Base-by-base conservation (phyloP, 139 green algal species). In the Tetratostichococcus sp. region DNA sequence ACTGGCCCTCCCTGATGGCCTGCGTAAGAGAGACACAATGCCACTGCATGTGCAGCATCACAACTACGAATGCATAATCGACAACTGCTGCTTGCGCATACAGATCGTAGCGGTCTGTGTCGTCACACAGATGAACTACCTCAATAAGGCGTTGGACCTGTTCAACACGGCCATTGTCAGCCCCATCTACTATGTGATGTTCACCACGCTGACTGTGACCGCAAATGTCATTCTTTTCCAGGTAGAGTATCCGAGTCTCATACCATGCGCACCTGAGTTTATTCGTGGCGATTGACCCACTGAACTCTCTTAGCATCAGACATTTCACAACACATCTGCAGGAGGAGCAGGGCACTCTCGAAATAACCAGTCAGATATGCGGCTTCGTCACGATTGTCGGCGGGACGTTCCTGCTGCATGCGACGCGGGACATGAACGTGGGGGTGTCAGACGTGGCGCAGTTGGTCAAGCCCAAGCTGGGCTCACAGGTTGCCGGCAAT, bases 121-220 rank as follows among this genome's bases (percentile, higher is more conserved):
- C 11, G 74, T 98, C 28, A 97, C 89, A 3, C 95, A 99, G 79
- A 97, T 99, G 86, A 94, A 96, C 74, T 98, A 98, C 81, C 85
- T 98, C 3, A 98, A 98, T 80, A 97, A 96, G 75, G 91, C 95
- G 0, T 83, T 99, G 58, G 95, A 99, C 85, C 75, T 97, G 58
- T 99, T 97, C 85, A 99, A 98, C 86, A 98, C 95, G 4, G 95
- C 95, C 4, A 91, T 99, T 30, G 95, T 99, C 8, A 94, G 85
- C 22, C 95, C 95, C 43, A 94, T 99, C 30, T 99, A 99, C 81
- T 99, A 99, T 80, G 95, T 99, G 59, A 96, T 97, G 89, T 99
- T 99, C 84, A 99, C 95, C 19, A 83, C 86, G 33, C 77, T 94
- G 57, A 98, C 95, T 69, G 94, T 99, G 69, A 58, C 86, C 26